Base-by-base conservation (phyloP, 148 eudicot genomes). In the Polygonum maritimum region DNA sequence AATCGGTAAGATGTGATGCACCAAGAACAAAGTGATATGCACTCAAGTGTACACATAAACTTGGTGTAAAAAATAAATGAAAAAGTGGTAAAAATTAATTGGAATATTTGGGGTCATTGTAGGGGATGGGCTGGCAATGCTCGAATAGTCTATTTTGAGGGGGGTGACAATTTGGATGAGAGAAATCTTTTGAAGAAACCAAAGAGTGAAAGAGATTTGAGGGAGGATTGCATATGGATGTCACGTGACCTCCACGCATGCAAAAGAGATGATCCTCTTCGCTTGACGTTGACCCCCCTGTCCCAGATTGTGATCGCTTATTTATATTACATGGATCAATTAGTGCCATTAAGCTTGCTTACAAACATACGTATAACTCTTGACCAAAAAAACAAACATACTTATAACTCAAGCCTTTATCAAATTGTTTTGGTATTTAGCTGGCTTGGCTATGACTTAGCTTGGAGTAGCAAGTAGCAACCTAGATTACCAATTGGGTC, bases 91-190 rank as follows among this genome's bases (percentile, higher is more conserved):
- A 12, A 33, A 31, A 4, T 4, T 4, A 31, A 8, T 18, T 1
- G 22, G 52, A 19, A 21, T 15, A 73, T 48, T 5, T 48, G 26
- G 39, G 19, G 75, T 73, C 75, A 4, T 73, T 73, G 12, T 40
- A 26, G 54, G 52, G 36, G 15, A 38, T 73, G 36, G 57, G 75
- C 51, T 45, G 55, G 75, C 71, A 65, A 35, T 2, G 75, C 12
- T 73, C 75, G 75, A 73, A n/a, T 73, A 49, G 75, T 73, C 75
- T 73, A 73, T 73, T 73, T 19, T 14, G 22, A 73, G 75, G 36
- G 65, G 44, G 45, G 71, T 65, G 71, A 65, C 71, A 65, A 65
- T 65, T 65, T 65, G 71, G 71, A 65, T 65, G 51, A 73, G 55
- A 10, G 36, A 47, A 36, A 36, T 35, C 2, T 65, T 65, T 36